These are phyloP conservation scores for Yarrowia deformans DNA, from an alignment of 805 yeast species.

Conservation along the genomic window DNA sequence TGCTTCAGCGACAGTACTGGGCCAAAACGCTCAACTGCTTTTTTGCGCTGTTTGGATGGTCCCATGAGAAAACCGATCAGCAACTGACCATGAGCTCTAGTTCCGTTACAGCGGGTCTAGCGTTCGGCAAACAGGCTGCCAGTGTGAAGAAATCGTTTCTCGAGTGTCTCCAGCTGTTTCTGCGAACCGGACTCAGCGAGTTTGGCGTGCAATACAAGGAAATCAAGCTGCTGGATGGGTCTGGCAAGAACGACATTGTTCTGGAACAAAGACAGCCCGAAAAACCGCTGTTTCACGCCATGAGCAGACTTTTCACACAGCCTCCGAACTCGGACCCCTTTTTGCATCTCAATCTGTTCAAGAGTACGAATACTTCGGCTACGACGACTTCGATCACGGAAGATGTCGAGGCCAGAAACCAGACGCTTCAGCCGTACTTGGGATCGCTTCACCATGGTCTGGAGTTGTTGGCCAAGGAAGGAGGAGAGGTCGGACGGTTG, in stretches of 20 bases:
- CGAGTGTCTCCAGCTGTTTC: constrained; percentile 57
- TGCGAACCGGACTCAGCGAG: constrained; percentile 46
- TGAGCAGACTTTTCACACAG: constrained; percentile 43
- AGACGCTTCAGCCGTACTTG: constrained; percentile 60
- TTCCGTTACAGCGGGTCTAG: constrained; percentile 50
- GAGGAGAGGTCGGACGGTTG: constrained; percentile 71
- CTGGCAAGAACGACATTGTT: constrained; percentile 2
- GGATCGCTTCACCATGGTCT: constrained; percentile 61
- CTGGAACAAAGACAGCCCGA: constrained; percentile 20
- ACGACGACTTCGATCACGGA: constrained; percentile 57
- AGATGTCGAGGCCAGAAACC: constrained; percentile 64
- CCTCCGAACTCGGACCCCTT: constrained; percentile 49
- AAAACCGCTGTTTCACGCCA: constrained; percentile 50
- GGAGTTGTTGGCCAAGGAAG: constrained; percentile 64
- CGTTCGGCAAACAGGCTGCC: constrained; percentile 44
- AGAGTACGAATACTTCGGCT: constrained; percentile 9
- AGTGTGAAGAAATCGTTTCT: constrained; percentile 50
- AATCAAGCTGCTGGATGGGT: constrained; percentile 4
- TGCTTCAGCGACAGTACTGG: constrained; percentile 67
- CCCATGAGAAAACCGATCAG: constrained; percentile 50
- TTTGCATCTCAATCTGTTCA: constrained; percentile 46
- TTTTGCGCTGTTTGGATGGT: constrained; percentile 80
- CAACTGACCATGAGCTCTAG: constrained; percentile 47
- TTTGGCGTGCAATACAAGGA: constrained; percentile 19
- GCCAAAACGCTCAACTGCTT: constrained; percentile 70